A percentile compares a stretch with the other conserved stretches of the same genome.
These are phyloP conservation scores for Globisporangium viniferum DNA, from an alignment of 352 stramenopile species.

Conservation along the genomic window DNA sequence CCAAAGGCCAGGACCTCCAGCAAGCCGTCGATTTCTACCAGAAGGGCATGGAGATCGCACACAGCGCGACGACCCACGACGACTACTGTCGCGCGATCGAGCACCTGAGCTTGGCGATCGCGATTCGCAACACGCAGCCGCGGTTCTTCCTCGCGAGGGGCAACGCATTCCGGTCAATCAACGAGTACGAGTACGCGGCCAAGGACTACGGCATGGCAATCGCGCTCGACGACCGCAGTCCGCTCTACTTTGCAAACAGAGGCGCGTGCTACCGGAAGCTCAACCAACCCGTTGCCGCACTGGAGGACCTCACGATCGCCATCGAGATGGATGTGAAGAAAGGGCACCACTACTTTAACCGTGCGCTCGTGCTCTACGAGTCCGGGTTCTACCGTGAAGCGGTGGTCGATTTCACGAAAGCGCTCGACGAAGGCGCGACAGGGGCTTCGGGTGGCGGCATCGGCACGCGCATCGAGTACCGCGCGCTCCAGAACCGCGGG, in stretches of 20 bases:
- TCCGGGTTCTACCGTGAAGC: conserved; percentile 61
- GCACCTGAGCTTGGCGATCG: conserved; percentile 70
- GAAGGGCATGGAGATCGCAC: conserved; percentile 66
- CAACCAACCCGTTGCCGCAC: conserved; percentile 43
- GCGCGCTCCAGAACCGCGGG: conserved; percentile 59
- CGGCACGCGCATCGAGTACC: conserved; percentile 61
- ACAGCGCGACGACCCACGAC: conserved; percentile 48
- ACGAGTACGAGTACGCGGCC: conserved; percentile 59
- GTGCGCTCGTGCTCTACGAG: conserved; percentile 67
- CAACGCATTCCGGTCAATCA: conserved; percentile 71
- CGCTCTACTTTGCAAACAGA: conserved; percentile 73
- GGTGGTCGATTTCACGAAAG: conserved; percentile 66
- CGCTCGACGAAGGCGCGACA: conserved; percentile 55
- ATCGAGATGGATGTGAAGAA: conserved; percentile 75
- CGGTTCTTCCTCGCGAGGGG: conserved; percentile 73
- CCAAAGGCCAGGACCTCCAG: conserved; percentile 65
- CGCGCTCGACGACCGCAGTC: conserved; percentile 55
- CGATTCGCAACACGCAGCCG: conserved; percentile 60
- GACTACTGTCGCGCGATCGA: conserved; percentile 76
- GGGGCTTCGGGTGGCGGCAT: conserved; percentile 19
- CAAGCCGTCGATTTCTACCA: conserved; percentile 77
- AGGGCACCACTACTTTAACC: conserved; percentile 72
- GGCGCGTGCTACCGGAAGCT: conserved; percentile 75
- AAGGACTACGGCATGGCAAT: conserved; percentile 63
- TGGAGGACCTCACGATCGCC: conserved; percentile 67